Conservation (phyloP, 2,329 filamentous ascomycete genomes). For the Aspergillus fumigatiaffinis region DNA sequence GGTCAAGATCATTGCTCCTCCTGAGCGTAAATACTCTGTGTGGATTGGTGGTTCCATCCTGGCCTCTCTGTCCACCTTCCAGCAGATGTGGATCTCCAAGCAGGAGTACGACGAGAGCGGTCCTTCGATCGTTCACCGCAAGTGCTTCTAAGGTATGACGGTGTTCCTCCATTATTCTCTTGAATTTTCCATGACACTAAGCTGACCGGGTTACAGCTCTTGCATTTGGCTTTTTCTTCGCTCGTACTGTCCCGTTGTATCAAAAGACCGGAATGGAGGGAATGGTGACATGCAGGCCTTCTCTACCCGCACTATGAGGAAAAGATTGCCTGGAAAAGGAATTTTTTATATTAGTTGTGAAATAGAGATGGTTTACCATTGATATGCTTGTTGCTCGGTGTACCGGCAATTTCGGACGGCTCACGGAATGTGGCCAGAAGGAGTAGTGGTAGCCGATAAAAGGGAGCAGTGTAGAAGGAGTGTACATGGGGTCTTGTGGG, state of each 20-base stretch:
- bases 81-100: slow-evolving; percentile 99
- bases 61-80: slow-evolving; percentile 99
- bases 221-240: slow-evolving; percentile 32
- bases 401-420: slow-evolving; percentile 14
- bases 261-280: slow-evolving; percentile 39
- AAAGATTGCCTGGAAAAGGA: slow-evolving; percentile 38
- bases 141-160: slow-evolving; percentile 89
- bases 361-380: slow-evolving; percentile 35
- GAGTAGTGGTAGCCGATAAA: slow-evolving; percentile 5
- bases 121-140: slow-evolving; percentile 99
- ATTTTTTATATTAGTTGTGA: slow-evolving; percentile 36
- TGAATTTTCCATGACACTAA: background rate
- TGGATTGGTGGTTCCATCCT: slow-evolving; percentile 99
- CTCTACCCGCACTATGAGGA: slow-evolving; percentile 39
- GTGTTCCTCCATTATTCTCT: background rate
- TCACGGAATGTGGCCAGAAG: slow-evolving; percentile 11
- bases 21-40: slow-evolving; percentile 99
- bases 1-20: slow-evolving; percentile 99
- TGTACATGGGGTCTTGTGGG: slow-evolving; percentile 19
- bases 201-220: slow-evolving; percentile 8
- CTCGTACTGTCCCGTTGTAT: slow-evolving; percentile 41
- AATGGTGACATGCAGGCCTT: slow-evolving; percentile 34
- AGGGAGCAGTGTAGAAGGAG: slow-evolving; percentile 14
- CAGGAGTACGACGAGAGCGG: slow-evolving; percentile 99
- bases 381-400: slow-evolving; percentile 20